Percentiles rank a stretch among this genome's conserved stretches.
phyloP scores from a whole-genome alignment of 495 filamentous ascomycete genomes.

The Aspergillus olivimuriae region DNA sequence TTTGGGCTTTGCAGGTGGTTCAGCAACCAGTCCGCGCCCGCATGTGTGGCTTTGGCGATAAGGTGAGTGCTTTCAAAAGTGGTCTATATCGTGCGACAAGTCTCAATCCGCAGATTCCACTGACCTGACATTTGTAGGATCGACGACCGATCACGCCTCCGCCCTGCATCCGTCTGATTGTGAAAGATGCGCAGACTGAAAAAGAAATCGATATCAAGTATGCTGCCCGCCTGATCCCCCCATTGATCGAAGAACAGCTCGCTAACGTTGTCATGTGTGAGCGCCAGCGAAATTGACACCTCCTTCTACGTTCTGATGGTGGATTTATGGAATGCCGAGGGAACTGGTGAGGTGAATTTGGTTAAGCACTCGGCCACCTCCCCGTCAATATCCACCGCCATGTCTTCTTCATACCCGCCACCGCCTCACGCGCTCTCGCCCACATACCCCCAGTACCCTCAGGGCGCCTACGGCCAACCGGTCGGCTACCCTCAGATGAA shows the following conservation, averaged over 20 bases:
- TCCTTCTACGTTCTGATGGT: conserved; percentile 90
- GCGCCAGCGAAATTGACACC: conserved; percentile 70
- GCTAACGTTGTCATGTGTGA: too few relatives aligned
- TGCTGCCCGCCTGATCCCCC: conserved; percentile 14
- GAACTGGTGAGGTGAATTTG: conserved; percentile 83
- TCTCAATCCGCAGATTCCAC: too few relatives aligned
- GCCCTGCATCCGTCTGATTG: conserved; percentile 80
- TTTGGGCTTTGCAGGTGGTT: conserved; percentile 69
- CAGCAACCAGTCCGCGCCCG: conserved; percentile 92
- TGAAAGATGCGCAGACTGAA: conserved; percentile 70
- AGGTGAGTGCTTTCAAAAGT: conserved; percentile 50
- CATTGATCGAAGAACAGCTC: neutral
- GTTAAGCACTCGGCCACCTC: conserved; percentile 83
- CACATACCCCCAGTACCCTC: conserved; percentile 29
- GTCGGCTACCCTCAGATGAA: conserved; percentile 35
- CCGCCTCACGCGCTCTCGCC: conserved; percentile 39
- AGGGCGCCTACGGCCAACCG: conserved; percentile 34
- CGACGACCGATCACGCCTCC: conserved; percentile 94
- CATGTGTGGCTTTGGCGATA: conserved; percentile 99
- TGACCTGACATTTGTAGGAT: conserved; percentile 50
- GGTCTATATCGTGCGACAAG: too few relatives aligned
- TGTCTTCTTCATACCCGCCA: conserved; percentile 68
- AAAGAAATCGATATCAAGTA: conserved; percentile 90
- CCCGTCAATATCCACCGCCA: conserved; percentile 82
- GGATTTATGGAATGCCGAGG: conserved; percentile 84